Conservation (phyloP, 176 grass and related monocot species). For the Calamus simplicifolius region DNA sequence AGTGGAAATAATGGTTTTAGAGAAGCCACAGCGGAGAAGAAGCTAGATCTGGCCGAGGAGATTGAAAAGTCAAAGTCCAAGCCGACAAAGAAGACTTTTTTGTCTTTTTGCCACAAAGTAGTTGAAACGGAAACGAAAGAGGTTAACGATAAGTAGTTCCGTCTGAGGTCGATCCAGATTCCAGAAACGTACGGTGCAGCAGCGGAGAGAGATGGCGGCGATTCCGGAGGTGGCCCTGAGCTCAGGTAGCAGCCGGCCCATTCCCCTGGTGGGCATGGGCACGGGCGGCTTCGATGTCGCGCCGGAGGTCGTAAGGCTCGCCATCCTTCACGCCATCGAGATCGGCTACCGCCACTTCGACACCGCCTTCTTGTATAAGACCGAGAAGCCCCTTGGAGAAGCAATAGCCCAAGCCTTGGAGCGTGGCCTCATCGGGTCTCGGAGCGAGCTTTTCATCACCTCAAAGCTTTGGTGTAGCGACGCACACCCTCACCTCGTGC, state of each 20-base stretch:
- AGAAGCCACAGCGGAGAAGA: too few species aligned
- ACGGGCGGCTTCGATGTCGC: constrained; percentile 12
- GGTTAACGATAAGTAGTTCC: too few species aligned
- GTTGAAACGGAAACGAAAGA: too few species aligned
- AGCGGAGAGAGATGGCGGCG: too few species aligned
- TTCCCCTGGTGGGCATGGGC: constrained; percentile 36
- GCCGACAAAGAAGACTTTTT: too few species aligned
- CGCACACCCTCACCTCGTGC: constrained; percentile 32
- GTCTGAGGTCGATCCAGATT: too few species aligned
- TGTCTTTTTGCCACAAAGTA: too few species aligned
- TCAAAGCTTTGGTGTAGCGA: constrained; percentile 63
- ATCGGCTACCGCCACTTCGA: constrained; percentile 59
- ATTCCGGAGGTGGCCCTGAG: constrained; percentile 22
- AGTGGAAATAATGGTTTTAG: too few species aligned
- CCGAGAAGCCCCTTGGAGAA: constrained; percentile 31
- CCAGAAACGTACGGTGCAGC: too few species aligned
- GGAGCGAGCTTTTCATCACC: constrained; percentile 34
- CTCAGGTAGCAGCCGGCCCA: too few species aligned
- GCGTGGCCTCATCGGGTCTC: constrained; percentile 6
- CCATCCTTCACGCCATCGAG: constrained; percentile 25
- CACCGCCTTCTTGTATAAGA: constrained; percentile 32
- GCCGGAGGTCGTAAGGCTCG: background rate
- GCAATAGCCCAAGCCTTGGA: constrained; percentile 26
- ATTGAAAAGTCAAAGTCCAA: too few species aligned
- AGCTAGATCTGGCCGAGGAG: too few species aligned